Evolutionary conservation across 768 basidiomycete species (phyloP).

Genomic region (Psilocybe azurescens): DNA sequence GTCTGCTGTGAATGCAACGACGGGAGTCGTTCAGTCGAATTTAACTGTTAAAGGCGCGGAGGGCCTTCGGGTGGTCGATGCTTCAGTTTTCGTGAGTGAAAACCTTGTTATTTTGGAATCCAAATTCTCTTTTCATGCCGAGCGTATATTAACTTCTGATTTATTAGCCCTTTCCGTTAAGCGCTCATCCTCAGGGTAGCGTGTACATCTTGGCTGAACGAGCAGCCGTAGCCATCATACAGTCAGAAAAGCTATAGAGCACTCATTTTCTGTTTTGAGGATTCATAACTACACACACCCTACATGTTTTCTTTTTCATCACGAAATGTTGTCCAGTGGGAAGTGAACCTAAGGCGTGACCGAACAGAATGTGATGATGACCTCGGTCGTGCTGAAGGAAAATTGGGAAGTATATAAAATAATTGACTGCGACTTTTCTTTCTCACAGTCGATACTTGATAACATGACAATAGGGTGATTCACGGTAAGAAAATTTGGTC

Average conservation of each 20-base stretch:
- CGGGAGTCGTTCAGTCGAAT: slow-evolving; percentile 43
- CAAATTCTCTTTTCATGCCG: neutral
- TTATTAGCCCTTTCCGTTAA: slow-evolving; percentile 21
- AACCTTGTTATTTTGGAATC: neutral
- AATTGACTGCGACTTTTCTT: too few species aligned
- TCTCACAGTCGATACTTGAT: too few species aligned
- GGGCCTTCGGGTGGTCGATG: slow-evolving; percentile 46
- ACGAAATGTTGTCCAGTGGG: too few species aligned
- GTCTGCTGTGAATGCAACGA: slow-evolving; percentile 28
- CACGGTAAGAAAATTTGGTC: too few species aligned
- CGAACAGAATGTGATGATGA: too few species aligned
- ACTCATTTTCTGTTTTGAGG: too few species aligned
- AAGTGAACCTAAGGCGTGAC: too few species aligned
- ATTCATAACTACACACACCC: too few species aligned
- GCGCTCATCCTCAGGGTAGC: slow-evolving; percentile 35
- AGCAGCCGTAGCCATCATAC: slow-evolving; percentile 26
- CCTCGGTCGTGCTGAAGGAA: too few species aligned
- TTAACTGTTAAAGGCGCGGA: slow-evolving; percentile 37
- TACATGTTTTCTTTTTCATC: too few species aligned
- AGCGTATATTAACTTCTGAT: neutral
- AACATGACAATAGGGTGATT: too few species aligned
- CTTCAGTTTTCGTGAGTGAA: slow-evolving; percentile 15
- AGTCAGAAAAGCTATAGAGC: neutral
- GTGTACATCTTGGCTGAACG: slow-evolving; percentile 38
- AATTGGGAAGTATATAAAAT: too few species aligned